Evolutionary conservation across 2,329 filamentous ascomycete species (phyloP), one percentile per base, ranked within the genome.

Genomic region (Fusarium oligoseptatum): DNA sequence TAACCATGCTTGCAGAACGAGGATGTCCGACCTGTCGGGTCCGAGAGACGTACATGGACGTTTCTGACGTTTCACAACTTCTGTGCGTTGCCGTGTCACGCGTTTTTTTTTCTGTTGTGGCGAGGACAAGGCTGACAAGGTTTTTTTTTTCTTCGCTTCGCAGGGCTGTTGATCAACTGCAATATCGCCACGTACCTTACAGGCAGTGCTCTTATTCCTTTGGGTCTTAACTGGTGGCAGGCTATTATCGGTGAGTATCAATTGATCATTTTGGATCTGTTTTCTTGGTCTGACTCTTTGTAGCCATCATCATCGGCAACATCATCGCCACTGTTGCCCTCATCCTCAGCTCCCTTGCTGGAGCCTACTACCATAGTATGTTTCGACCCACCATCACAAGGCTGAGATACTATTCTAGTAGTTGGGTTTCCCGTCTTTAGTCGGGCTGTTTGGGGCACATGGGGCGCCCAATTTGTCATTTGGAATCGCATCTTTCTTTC

Each of bases 21-120:
- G 71, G 87, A 89, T 74, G 86, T 88, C 66, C 84, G 86, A 3
- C 87, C 87, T 11, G 83, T 87, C 32, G 85, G 86, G 67, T 76
- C 81, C 2, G 81, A 75, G 50, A 80, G 84, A 50, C 80, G 84
- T 17, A 87, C 84, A 6, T 88, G 84, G 85, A 82, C 79, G 5
- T 82, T 82, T 29, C 76, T 82, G 67, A 83, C 84, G 4, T 87
- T 84, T 52, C 82, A 85, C 72, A 85, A 86, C 74, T 86, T 81
- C 61, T 87, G 86, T 86, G 74, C 32, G 80, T 68, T 12, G 36
- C 27, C 27, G n/a, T 32, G 9, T 41, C 27, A 27, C 12, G 24
- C 52, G 52, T 36, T 34, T 56, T 34, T 34, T 34, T 34, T 56
- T 48, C 43, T 27, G 22, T 22, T 14, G 43, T 48, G 52, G 29